Conservation (phyloP, 192 early-diverging fungal species). For the Haplosporangium gracile region DNA sequence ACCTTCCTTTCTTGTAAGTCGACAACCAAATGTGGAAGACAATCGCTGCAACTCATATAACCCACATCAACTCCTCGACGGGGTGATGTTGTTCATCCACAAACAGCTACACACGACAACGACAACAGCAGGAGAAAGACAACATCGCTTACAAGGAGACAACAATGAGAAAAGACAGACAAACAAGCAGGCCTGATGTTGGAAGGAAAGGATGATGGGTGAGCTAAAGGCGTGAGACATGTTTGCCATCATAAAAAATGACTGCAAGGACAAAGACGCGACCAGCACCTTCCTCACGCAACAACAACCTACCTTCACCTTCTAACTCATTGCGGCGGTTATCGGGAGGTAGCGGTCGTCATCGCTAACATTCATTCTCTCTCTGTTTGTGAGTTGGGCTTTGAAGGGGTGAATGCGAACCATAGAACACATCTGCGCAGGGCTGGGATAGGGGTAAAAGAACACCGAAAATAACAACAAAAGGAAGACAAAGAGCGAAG, state of each 20-base stretch:
- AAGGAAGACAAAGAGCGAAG: no score
- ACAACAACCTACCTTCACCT: neutral
- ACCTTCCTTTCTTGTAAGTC: conserved; percentile 12
- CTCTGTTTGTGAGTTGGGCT: no score
- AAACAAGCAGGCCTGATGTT: neutral
- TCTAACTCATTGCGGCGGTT: no score
- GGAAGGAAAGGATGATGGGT: neutral
- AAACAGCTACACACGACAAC: neutral
- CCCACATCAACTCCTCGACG: no score
- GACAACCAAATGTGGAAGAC: neutral
- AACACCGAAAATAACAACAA: no score
- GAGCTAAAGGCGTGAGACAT: neutral
- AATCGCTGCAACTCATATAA: neutral
- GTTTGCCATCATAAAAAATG: neutral
- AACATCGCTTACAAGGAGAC: neutral
- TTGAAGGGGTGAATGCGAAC: no score
- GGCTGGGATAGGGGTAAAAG: no score
- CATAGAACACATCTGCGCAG: no score
- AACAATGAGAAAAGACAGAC: neutral
- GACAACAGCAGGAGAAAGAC: neutral
- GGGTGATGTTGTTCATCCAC: neutral
- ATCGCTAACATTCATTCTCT: no score
- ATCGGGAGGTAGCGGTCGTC: no score
- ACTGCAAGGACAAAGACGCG: neutral
- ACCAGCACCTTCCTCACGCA: neutral